These are phyloP conservation scores for Aspergillus ibericus DNA, from an alignment of 2,329 filamentous ascomycete species.

Conservation along the genomic window DNA sequence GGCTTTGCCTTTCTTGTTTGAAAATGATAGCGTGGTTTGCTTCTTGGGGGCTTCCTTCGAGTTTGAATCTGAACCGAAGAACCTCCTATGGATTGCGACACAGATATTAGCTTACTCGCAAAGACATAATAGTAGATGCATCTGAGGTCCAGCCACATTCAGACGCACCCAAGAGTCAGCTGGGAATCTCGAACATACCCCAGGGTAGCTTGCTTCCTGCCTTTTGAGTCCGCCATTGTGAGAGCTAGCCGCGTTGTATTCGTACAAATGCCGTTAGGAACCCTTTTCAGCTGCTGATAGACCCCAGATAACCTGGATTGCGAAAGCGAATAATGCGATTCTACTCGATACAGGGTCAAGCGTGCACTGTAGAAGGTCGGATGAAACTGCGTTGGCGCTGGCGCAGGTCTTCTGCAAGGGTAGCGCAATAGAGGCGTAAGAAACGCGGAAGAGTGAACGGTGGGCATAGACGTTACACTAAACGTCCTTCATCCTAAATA, in stretches of 20 bases:
- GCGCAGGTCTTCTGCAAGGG: constrained; percentile 12
- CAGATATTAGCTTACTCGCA: neutral
- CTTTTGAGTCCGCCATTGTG: constrained; percentile 21
- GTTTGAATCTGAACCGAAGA: constrained; percentile 71
- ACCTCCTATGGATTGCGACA: constrained; percentile 64
- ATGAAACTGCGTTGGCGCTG: constrained; percentile 3
- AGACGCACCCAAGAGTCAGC: constrained; percentile 69
- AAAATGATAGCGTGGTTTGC: constrained; percentile 78
- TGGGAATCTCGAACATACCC: constrained; percentile 81
- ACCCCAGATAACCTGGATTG: neutral
- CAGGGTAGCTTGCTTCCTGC: constrained; percentile 72
- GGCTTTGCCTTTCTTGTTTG: constrained; percentile 52
- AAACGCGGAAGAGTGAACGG: constrained; percentile 8
- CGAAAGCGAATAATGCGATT: neutral
- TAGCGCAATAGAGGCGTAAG: constrained; percentile 10
- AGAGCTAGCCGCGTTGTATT: neutral
- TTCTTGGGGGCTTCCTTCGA: constrained; percentile 59
- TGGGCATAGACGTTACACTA: constrained; percentile 19
- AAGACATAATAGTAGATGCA: neutral
- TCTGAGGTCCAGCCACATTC: neutral
- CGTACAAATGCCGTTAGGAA: too few relatives aligned
- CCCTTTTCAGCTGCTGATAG: neutral
- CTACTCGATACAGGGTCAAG: neutral
- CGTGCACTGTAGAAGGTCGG: neutral
- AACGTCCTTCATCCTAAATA: neutral